phyloP scores from a whole-genome alignment of 768 basidiomycete genomes.

The Dendrothele bispora region DNA sequence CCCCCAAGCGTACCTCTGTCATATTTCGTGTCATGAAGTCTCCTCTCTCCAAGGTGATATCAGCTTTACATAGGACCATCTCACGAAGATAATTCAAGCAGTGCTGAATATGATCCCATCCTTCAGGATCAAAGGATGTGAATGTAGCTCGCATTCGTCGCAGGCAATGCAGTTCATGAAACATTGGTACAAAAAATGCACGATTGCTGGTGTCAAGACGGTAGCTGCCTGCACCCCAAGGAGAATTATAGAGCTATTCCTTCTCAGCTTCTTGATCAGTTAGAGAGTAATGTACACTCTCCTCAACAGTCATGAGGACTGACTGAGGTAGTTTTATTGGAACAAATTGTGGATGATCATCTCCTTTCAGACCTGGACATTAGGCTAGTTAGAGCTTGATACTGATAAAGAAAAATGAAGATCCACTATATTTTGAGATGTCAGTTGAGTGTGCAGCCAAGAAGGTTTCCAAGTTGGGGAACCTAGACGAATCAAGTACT shows the following conservation, averaged over 20 bases:
- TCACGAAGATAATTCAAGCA: slow-evolving; percentile 42
- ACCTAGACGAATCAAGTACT: no score
- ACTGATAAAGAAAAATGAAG: no score
- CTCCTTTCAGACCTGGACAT: no score
- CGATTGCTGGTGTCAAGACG: slow-evolving; percentile 26
- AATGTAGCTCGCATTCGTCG: slow-evolving; percentile 23
- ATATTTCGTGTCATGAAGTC: slow-evolving; percentile 25
- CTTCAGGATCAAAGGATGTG: slow-evolving; percentile 6
- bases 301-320: slow-evolving; percentile 23
- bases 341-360: no score
- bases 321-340: no score
- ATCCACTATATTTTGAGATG: no score
- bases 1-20: slow-evolving; percentile 19
- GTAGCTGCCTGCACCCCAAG: slow-evolving; percentile 15
- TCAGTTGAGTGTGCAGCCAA: no score
- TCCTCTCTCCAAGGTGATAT: slow-evolving; percentile 37
- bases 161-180: slow-evolving; percentile 38
- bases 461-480: no score
- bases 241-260: slow-evolving; percentile 29
- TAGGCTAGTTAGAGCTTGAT: no score
- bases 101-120: slow-evolving; percentile 28
- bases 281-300: slow-evolving; percentile 29
- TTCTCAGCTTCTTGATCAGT: slow-evolving; percentile 19
- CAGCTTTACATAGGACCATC: slow-evolving; percentile 36
- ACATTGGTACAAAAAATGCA: slow-evolving; percentile 31